Base-by-base conservation (phyloP, 106 monocot genomes). In the Allium fistulosum region DNA sequence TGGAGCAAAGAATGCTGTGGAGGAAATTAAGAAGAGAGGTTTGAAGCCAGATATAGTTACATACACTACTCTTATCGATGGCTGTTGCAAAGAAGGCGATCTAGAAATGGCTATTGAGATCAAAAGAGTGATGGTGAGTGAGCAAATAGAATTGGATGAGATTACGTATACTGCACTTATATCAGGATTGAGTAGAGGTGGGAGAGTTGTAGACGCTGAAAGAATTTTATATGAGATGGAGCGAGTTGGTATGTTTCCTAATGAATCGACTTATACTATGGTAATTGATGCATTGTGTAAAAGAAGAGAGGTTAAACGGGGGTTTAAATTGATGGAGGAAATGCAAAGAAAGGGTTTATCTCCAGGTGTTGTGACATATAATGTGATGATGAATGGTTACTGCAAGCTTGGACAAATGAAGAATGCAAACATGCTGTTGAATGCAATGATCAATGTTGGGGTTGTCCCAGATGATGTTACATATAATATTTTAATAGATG, bases 371-470 rank as follows among this genome's bases (percentile, higher is more conserved):
- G 70, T 85, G 48, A 87, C 85, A 13, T 94, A 94, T 69, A 94
- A 94, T 76, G 80, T 78, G 63, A 66, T 91, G 28, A 76, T 94
- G 83, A 81, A 85, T 71, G 94, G 90, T 16, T 70, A 90, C 8
- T 94, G 90, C 75, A 94, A 83, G 73, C 72, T 85, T 62, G 90
- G 94, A 11, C 90, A 91, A 69, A 83, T 91, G 94, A 88, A 85
- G 77, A 91, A 94, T 77, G 90, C 90, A 2, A 70, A 85, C 6
- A 81, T 85, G 85, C 85, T 91, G 49, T 65, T 94, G 56, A 73
- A 87, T 77, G 85, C 87, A 0, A 91, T 94, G 94, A 78, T 81
- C 56, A 85, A 88, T 78, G 52, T 81, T 14, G 90, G 94, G n/a
- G 85, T 90, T n/a, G 71, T 53, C 3, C 94, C 94, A 1, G 94